Base-by-base conservation (phyloP, 2,329 filamentous ascomycete genomes). In the Fusarium domesticum region DNA sequence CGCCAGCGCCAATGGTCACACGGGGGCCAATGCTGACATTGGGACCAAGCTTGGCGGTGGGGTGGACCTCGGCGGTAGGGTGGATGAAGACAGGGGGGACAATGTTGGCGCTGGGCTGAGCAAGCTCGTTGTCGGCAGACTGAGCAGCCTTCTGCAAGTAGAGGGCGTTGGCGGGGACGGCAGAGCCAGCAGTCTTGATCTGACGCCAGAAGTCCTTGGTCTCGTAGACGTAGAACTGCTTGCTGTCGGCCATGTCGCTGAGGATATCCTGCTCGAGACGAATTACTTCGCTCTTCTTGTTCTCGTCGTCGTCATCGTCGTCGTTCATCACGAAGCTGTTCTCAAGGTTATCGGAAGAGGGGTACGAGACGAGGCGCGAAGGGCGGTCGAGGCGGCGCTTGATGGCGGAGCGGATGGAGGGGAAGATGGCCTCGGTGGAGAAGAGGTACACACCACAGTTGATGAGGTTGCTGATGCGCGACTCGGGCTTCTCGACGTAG, bases 161-260 rank as follows among this genome's bases (percentile, higher is more conserved):
- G 25, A 98, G 80, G 12, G 93, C 93, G 64, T 97, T 97, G 52
- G 93, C 93, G 14, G 93, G 93, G 19, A 98, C 90, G 38, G 93
- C 93, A 6, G 92, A 97, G 48, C 93, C 93, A 48, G 93, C 93
- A 2, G 93, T 96, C 81, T 98, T 98, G 80, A 98, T 97, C 77
- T 98, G 93, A 60, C 93, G 89, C 93, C 93, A 98, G 71, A 98
- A 98, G 69, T 97, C 93, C 74, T 95, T 95, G 56, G 92, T 97
- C 75, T 98, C 93, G 68, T 96, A 87, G 23, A 97, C 93, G 71
- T 90, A 97, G 76, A 98, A 98, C 69, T 93, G 89, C 73, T 95
- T 93, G 80, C 83, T 96, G 71, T 97, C 93, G 50, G 93, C 92
- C 62, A 97, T 83, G 63, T 97, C 92, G 39, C 90, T 87, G 47